A percentile compares a stretch with the other conserved stretches of the same genome.
Evolutionary conservation across 2,329 filamentous ascomycete species (phyloP).

Genomic region (Stemphylium vesicarium): DNA sequence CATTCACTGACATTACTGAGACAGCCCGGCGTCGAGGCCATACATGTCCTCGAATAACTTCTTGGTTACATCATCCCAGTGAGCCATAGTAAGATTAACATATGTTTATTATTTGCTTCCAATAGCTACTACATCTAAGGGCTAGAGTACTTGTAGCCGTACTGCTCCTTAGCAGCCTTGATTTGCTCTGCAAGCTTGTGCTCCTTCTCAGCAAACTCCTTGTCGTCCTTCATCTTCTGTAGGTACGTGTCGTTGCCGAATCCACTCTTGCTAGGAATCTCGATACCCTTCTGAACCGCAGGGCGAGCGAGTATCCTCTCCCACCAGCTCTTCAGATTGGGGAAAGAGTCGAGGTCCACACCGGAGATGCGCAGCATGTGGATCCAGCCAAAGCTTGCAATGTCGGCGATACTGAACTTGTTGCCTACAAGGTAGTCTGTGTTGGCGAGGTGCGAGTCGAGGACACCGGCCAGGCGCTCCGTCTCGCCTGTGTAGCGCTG

Average conservation of each 20-base stretch:
- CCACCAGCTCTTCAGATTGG: conserved; percentile 55
- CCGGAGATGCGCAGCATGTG: conserved; percentile 51
- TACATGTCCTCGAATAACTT: not conserved
- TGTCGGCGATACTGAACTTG: conserved; percentile 56
- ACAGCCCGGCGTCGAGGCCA: too few species aligned
- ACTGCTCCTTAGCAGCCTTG: conserved; percentile 54
- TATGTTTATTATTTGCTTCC: not conserved
- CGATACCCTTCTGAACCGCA: conserved; percentile 50
- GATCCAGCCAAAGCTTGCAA: conserved; percentile 55
- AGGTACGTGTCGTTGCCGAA: conserved; percentile 53
- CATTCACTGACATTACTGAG: too few species aligned
- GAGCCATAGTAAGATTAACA: not conserved
- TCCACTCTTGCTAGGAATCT: conserved; percentile 45
- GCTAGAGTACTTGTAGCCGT: conserved; percentile 54
- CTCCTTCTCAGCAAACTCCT: conserved; percentile 57
- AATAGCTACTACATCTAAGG: conserved; percentile 25
- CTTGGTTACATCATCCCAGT: not conserved
- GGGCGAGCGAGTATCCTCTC: conserved; percentile 50
- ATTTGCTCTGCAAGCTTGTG: conserved; percentile 46
- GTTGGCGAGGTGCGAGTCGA: conserved; percentile 51
- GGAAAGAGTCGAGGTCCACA: conserved; percentile 51
- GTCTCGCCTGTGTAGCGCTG: conserved; percentile 57
- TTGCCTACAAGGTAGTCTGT: conserved; percentile 54
- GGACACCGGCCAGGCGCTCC: conserved; percentile 54
- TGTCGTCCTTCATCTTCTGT: conserved; percentile 54